These are phyloP conservation scores for Candida namnaoensis DNA, from an alignment of 805 yeast species.

Conservation along the genomic window DNA sequence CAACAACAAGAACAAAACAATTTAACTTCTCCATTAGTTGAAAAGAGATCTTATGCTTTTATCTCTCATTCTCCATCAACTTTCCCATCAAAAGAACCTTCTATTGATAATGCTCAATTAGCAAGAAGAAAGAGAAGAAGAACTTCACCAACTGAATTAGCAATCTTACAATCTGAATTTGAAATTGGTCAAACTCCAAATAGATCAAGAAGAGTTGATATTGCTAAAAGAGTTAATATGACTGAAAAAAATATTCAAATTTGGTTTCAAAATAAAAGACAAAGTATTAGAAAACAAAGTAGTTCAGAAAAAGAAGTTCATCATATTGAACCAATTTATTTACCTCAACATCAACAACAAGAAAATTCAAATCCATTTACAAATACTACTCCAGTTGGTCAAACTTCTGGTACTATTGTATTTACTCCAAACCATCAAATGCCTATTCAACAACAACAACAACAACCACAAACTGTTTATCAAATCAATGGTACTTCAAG, in stretches of 20 bases:
- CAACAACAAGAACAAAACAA: constrained; percentile 1
- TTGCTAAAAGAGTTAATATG: constrained; percentile 81
- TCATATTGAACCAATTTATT: constrained; percentile 16
- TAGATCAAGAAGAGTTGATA: constrained; percentile 62
- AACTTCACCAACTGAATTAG: constrained; percentile 82
- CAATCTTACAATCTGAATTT: constrained; percentile 76
- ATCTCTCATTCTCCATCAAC: constrained; percentile 90
- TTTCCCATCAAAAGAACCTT: constrained; percentile 74
- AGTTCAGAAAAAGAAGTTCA: constrained; percentile 19
- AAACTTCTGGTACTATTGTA: no score
- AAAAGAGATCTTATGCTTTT: constrained; percentile 59
- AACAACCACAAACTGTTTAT: not conserved
- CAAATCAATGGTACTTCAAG: not conserved
- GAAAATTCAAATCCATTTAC: not conserved
- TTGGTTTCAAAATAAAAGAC: constrained; percentile 97
- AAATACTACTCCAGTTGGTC: no score
- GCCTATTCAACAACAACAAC: not conserved
- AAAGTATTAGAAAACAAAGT: constrained; percentile 55
- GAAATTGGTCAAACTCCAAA: constrained; percentile 73
- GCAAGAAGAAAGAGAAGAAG: constrained; percentile 94
- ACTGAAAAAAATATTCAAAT: constrained; percentile 97
- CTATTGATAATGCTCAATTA: constrained; percentile 82
- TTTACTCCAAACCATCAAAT: not conserved
- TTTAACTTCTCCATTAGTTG: constrained; percentile 14
- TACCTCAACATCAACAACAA: not conserved